Evolutionary conservation across 2,329 filamentous ascomycete genomes (phyloP), one percentile per base, ranked within the genome.

Genomic region (Aspergillus fijiensis): DNA sequence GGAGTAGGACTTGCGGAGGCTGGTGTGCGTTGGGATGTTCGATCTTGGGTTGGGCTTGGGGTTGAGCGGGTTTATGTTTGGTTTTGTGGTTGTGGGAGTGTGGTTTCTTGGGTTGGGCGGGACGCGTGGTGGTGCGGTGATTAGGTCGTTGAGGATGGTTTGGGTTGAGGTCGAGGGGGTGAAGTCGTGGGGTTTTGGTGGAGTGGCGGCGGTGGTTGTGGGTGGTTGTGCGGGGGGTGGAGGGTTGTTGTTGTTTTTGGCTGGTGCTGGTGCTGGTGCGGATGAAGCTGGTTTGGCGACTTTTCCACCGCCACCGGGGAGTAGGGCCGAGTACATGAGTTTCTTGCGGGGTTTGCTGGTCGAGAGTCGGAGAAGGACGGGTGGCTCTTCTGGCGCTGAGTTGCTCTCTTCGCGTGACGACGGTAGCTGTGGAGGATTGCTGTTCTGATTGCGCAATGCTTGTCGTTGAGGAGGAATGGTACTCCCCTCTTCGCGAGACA

Each of bases 321-420:
- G 61, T 33, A 78, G 62, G 23, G 74, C 75, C 55, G 69, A 70
- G 61, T 79, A 80, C 72, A 80, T 76, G 31, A 81, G 59, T 59
- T 80, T 80, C n/a, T 67, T 75, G 14, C 78, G 74, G 7, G 77
- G 76, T 53, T 76, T 77, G 35, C 69, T 67, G 16, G 62, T 66
- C 1, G 69, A 65, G 23, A 79, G 66, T 14, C 72, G 71, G 58
- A 78, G 68, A 2, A 68, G 67, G 19, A 62, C 55, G 10, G 66
- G 66, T 6, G 55, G 21, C 3, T 65, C 62, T 39, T 10, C 10
- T 10, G 51, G 19, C 27, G 21, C 62, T 12, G 58, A 23, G 50
- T 1, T 21, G 33, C 14, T 49, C 6, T 23, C 23, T 47, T 50
- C 16, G 35, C 27, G 27, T 29, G 7, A 10, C 4, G 53, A 16